Conservation (phyloP, 164 flowering plant species). For the Aristolochia fimbriata region DNA sequence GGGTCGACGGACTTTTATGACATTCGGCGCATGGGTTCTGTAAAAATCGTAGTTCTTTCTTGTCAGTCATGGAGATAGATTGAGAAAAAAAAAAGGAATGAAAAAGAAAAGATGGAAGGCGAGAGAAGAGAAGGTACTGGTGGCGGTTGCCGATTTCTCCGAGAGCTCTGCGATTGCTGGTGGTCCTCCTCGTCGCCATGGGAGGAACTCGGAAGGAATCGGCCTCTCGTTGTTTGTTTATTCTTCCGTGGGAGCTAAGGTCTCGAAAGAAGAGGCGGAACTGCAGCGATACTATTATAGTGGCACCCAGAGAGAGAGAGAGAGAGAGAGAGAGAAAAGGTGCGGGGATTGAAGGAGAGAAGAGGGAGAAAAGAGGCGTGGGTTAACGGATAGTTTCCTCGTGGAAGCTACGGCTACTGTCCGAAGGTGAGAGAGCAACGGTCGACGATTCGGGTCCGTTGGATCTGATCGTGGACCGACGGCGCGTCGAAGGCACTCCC, state of each 20-base stretch:
- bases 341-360: neutral
- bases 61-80: neutral
- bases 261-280: neutral
- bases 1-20: conserved; percentile 3
- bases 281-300: neutral
- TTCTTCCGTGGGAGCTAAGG: neutral
- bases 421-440: conserved; percentile 3
- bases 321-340: neutral
- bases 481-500: neutral
- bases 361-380: neutral
- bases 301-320: neutral
- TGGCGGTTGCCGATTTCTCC: conserved; percentile 8
- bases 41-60: neutral
- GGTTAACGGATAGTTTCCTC: conserved; percentile 9
- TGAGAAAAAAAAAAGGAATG: neutral
- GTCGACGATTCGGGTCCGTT: conserved; percentile 10
- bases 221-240: neutral
- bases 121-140: conserved; percentile 1
- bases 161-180: conserved; percentile 11
- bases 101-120: neutral
- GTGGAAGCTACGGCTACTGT: neutral
- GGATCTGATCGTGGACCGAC: conserved; percentile 6
- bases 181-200: conserved; percentile 9
- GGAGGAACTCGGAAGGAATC: neutral
- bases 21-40: conserved; percentile 2